These are phyloP conservation scores for Acer negundo DNA, from an alignment of 345 rosid species.

Conservation along the genomic window DNA sequence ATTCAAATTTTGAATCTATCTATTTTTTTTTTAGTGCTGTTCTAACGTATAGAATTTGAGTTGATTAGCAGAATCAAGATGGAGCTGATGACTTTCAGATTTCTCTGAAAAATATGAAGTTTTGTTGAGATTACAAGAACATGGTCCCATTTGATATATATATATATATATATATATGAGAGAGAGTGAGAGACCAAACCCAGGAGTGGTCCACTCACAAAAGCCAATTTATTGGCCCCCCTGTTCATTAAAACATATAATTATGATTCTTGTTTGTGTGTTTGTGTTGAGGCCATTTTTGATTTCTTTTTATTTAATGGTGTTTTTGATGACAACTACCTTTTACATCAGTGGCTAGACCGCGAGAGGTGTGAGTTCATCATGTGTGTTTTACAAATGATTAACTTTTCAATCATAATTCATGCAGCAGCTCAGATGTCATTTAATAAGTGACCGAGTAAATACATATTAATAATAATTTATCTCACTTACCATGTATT, in stretches of 20 bases:
- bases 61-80: neutral
- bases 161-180: neutral
- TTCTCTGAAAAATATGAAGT: neutral
- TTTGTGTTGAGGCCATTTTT: neutral
- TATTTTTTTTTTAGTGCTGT: neutral
- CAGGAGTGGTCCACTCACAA: neutral
- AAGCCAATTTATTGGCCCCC: neutral
- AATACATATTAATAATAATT: no score
- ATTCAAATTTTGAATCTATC: conserved; percentile 17
- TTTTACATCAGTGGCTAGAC: no score
- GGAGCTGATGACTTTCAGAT: neutral
- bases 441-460: no score
- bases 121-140: neutral
- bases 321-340: no score
- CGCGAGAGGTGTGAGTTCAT: no score
- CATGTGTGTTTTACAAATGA: no score
- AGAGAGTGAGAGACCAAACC: neutral
- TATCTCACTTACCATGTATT: no score
- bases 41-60: conserved; percentile 14
- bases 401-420: no score
- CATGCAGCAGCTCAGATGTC: fast-evolving
- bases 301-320: neutral
- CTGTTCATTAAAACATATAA: neutral
- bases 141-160: conserved; percentile 12
- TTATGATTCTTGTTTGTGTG: neutral